Conservation (phyloP, 2,329 filamentous ascomycete species). For the Paecilomyces sp. region DNA sequence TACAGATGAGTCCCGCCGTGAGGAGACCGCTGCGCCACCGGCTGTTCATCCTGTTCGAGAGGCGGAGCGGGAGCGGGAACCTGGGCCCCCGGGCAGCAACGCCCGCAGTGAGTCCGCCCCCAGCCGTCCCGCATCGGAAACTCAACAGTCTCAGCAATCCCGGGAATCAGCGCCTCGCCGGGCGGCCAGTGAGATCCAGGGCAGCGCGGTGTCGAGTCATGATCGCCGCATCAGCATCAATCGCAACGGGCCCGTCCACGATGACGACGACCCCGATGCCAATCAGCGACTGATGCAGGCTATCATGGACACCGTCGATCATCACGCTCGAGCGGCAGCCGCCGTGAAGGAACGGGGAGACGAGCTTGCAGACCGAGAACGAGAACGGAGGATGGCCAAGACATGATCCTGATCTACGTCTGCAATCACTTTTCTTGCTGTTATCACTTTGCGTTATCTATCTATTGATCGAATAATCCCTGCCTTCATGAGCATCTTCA, state of each 20-base stretch:
- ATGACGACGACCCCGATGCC: constrained; percentile 31
- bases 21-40: constrained; percentile 6
- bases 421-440: not conserved
- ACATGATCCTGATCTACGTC: not conserved
- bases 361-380: constrained; percentile 8
- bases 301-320: constrained; percentile 35
- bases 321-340: constrained; percentile 27
- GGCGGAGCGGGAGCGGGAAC: not conserved
- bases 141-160: constrained; percentile 15
- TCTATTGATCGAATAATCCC: not conserved
- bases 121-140: constrained; percentile 13
- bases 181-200: constrained; percentile 31
- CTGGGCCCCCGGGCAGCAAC: not conserved
- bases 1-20: constrained; percentile 9
- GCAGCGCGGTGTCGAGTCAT: constrained; percentile 11
- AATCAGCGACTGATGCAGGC: constrained; percentile 35
- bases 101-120: constrained; percentile 12
- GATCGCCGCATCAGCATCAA: constrained; percentile 14
- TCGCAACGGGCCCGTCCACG: constrained; percentile 10
- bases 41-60: constrained; percentile 4
- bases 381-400: constrained; percentile 22
- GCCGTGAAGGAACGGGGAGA: constrained; percentile 14
- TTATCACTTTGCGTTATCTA: not conserved
- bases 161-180: constrained; percentile 25
- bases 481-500: not conserved